Percentiles rank a stretch among this genome's conserved stretches.
Evolutionary conservation across 2,329 filamentous ascomycete species (phyloP).

Genomic region (Venturia carpophila): DNA sequence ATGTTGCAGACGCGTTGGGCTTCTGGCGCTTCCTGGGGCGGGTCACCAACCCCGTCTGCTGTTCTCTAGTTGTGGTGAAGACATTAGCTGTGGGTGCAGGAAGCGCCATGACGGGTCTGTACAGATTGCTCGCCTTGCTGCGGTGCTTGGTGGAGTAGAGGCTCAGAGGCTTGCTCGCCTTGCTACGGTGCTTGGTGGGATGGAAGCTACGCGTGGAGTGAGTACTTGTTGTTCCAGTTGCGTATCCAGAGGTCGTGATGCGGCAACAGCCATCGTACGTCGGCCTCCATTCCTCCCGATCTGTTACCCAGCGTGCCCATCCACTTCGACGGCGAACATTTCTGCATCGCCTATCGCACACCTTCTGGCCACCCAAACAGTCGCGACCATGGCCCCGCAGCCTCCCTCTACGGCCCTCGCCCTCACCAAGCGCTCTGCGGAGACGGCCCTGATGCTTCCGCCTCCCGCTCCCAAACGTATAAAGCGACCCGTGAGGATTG

Average conservation of each 20-base stretch:
- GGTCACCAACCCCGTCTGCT: neutral
- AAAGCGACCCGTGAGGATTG: slow-evolving; percentile 77
- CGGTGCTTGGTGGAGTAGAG: neutral
- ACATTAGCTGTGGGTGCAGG: neutral
- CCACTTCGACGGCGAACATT: too few species aligned
- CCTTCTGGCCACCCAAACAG: slow-evolving; percentile 69
- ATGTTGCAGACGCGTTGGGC: slow-evolving; percentile 21
- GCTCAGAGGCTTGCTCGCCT: too few species aligned
- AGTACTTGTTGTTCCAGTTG: too few species aligned
- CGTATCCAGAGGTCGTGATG: too few species aligned
- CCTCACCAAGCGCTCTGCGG: slow-evolving; percentile 57
- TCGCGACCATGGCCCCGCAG: slow-evolving; percentile 24
- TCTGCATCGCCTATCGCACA: slow-evolving; percentile 67
- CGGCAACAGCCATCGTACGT: too few species aligned
- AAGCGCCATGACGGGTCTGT: neutral
- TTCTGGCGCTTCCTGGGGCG: slow-evolving; percentile 9
- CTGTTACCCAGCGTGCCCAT: too few species aligned
- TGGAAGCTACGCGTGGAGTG: too few species aligned
- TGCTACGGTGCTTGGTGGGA: neutral
- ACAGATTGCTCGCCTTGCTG: too few species aligned
- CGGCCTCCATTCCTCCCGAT: too few species aligned
- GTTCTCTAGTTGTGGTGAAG: neutral
- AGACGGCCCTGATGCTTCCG: slow-evolving; percentile 75
- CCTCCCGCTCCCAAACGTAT: slow-evolving; percentile 80
- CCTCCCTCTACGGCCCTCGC: slow-evolving; percentile 52